Evolutionary conservation across 768 basidiomycete species (phyloP).

Genomic region (Amanita molliuscula): DNA sequence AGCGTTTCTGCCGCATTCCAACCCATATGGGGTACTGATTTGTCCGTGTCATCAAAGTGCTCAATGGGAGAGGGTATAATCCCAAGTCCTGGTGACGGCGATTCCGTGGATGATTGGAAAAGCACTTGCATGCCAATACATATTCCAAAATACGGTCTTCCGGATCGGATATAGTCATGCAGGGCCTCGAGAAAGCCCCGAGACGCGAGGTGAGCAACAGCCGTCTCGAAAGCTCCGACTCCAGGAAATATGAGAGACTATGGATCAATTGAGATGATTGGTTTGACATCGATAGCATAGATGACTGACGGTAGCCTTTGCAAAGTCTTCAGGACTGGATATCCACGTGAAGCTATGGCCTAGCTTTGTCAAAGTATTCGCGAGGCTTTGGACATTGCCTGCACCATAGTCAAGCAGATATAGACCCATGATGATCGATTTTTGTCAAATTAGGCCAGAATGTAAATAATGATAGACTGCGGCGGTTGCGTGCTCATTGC

Average conservation of each 20-base stretch:
- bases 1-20: conserved; percentile 78
- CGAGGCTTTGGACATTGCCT: conserved; percentile 88
- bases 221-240: conserved; percentile 87
- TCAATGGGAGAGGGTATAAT: conserved; percentile 77
- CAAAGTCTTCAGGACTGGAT: conserved; percentile 67
- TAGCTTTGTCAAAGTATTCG: conserved; percentile 78
- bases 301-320: conserved; percentile 65
- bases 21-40: conserved; percentile 95
- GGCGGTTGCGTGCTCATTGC: background rate
- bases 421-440: conserved; percentile 29
- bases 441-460: background rate
- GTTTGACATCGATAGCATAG: no score
- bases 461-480: conserved; percentile 9
- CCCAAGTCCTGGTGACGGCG: conserved; percentile 64
- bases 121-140: conserved; percentile 99
- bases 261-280: background rate
- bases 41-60: conserved; percentile 58
- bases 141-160: conserved; percentile 93
- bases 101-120: conserved; percentile 80
- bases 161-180: conserved; percentile 71
- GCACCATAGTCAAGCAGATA: conserved; percentile 97
- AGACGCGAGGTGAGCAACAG: conserved; percentile 62
- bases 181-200: conserved; percentile 77
- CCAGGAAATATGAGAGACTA: conserved; percentile 96
- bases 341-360: conserved; percentile 91